These are phyloP conservation scores for Bolboschoenus planiculmis DNA, from an alignment of 176 grass and related monocot genomes.

Conservation along the genomic window DNA sequence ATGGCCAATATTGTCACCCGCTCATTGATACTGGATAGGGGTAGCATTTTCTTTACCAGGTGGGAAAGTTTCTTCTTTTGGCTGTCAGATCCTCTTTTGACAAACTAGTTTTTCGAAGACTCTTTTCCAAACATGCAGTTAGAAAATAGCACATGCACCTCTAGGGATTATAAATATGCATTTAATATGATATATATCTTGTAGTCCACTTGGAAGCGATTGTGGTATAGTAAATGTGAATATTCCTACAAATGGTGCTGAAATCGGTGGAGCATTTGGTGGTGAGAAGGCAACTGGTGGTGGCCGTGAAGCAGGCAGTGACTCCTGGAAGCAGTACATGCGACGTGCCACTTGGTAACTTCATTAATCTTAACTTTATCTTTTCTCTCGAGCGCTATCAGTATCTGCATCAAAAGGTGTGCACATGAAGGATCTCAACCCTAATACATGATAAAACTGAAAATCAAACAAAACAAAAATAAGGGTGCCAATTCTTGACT, in stretches of 20 bases:
- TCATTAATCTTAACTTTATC: neutral
- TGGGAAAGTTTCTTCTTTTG: neutral
- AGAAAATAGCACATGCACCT: neutral
- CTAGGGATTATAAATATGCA: neutral
- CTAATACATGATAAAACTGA: neutral
- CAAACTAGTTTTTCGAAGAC: neutral
- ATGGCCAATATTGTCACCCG: slow-evolving; percentile 4
- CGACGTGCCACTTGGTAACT: slow-evolving; percentile 87
- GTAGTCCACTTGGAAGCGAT: slow-evolving; percentile 81
- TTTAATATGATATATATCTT: slow-evolving; percentile 30
- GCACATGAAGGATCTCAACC: neutral
- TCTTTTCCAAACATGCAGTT: neutral
- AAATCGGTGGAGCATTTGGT: slow-evolving; percentile 98
- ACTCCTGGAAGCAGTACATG: slow-evolving; percentile 99
- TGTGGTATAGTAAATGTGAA: slow-evolving; percentile 99
- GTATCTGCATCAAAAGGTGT: neutral
- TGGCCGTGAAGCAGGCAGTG: slow-evolving; percentile 92
- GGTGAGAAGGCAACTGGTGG: slow-evolving; percentile 97
- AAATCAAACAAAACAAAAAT: neutral
- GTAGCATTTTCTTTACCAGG: neutral
- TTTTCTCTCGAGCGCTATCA: neutral
- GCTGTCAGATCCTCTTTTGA: neutral
- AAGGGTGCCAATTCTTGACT: neutral
- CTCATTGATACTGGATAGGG: neutral
- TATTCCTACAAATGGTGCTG: slow-evolving; percentile 97